phyloP scores from a whole-genome alignment of 2,329 filamentous ascomycete species.

The Apiospora rasikravindrae region DNA sequence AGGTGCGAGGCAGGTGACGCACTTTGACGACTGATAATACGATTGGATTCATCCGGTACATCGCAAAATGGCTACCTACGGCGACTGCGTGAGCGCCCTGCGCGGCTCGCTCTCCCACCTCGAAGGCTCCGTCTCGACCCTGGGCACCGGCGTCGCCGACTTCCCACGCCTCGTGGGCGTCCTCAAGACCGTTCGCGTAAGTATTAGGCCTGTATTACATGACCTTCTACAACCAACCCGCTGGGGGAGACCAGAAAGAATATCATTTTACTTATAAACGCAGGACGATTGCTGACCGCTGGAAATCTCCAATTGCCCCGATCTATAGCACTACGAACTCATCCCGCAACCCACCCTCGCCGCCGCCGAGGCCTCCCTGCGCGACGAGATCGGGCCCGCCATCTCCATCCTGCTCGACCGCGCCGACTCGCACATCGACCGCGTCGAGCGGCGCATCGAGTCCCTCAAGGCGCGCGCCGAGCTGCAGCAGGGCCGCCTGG shows the following conservation, averaged over 20 bases:
- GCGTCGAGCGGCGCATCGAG: conserved; percentile 82
- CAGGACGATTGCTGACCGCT: background rate
- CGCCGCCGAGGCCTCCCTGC: conserved; percentile 80
- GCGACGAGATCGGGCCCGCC: conserved; percentile 89
- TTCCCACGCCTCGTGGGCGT: conserved; percentile 61
- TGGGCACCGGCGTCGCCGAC: conserved; percentile 62
- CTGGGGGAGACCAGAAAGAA: background rate
- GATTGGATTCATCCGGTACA: too few relatives aligned
- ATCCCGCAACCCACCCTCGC: conserved; percentile 84
- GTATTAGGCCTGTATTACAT: conserved; percentile 27
- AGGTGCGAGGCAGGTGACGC: background rate
- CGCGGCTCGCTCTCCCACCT: conserved; percentile 65
- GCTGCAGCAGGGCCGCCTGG: conserved; percentile 75
- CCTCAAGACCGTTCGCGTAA: conserved; percentile 62
- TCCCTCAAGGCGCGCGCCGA: conserved; percentile 82
- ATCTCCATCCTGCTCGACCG: conserved; percentile 79
- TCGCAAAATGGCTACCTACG: conserved; percentile 45
- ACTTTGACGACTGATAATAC: background rate
- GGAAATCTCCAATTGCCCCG: background rate
- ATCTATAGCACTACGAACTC: conserved; percentile 82
- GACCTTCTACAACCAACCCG: too few relatives aligned
- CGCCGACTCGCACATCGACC: conserved; percentile 83
- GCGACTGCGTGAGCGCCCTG: conserved; percentile 64
- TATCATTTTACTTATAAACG: background rate
- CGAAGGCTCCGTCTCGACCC: conserved; percentile 63